Conservation (phyloP, 768 basidiomycete genomes). For the Mycena rosella region DNA sequence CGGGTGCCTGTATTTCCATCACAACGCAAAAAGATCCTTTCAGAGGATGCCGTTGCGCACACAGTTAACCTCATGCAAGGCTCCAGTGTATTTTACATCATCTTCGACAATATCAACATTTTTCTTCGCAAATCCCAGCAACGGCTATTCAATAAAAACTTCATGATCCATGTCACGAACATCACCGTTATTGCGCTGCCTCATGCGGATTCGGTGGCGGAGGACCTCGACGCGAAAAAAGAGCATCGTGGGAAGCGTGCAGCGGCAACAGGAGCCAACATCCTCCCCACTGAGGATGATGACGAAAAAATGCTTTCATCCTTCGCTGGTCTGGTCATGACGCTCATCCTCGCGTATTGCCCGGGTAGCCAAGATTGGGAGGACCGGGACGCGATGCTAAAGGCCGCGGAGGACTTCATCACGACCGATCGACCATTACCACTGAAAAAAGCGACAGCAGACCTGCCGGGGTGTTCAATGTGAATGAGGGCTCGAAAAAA, state of each 20-base stretch:
- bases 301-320: slow-evolving; percentile 21
- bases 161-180: slow-evolving; percentile 35
- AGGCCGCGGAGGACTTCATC: slow-evolving; percentile 22
- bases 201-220: slow-evolving; percentile 20
- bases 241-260: slow-evolving; percentile 37
- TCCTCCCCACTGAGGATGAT: slow-evolving; percentile 38
- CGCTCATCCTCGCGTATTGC: slow-evolving; percentile 34
- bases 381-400: slow-evolving; percentile 26
- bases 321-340: slow-evolving; percentile 31
- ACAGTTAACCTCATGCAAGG: slow-evolving; percentile 42
- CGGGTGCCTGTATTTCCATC: slow-evolving; percentile 43
- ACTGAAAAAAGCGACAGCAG: too few relatives aligned
- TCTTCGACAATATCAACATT: slow-evolving; percentile 52
- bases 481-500: slow-evolving; percentile 48
- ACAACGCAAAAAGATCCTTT: slow-evolving; percentile 44
- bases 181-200: background rate
- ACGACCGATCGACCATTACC: slow-evolving; percentile 22
- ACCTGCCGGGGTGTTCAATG: slow-evolving; percentile 45
- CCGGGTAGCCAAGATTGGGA: slow-evolving; percentile 35
- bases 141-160: slow-evolving; percentile 40
- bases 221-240: slow-evolving; percentile 35
- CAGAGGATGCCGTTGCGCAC: slow-evolving; percentile 40
- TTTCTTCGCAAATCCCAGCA: slow-evolving; percentile 48
- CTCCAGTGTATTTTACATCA: slow-evolving; percentile 35
- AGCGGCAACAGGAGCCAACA: slow-evolving; percentile 34